These are phyloP conservation scores for Allomyces macrogynus DNA, from an alignment of 192 early-diverging fungal genomes.

Conservation along the genomic window DNA sequence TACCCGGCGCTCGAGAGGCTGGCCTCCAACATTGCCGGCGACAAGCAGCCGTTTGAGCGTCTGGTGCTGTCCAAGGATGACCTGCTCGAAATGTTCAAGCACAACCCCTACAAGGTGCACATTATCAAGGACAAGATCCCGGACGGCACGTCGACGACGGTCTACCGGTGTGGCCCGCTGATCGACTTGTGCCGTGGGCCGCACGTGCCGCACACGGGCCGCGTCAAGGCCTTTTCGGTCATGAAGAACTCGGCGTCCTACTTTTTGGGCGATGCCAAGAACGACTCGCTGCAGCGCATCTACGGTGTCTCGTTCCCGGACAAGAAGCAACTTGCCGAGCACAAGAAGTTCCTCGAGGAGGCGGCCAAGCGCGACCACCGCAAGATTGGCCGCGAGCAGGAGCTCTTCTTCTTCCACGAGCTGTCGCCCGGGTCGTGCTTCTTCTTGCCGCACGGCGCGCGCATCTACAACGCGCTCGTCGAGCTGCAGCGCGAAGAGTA, in stretches of 20 bases:
- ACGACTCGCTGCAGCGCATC: constrained; percentile 94
- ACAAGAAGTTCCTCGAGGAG: constrained; percentile 88
- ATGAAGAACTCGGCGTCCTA: constrained; percentile 96
- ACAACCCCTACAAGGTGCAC: constrained; percentile 95
- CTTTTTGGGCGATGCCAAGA: constrained; percentile 90
- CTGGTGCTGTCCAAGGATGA: constrained; percentile 70
- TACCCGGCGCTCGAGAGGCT: constrained; percentile 72
- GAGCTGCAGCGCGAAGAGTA: constrained; percentile 59
- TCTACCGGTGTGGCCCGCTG: constrained; percentile 94
- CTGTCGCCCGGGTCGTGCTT: constrained; percentile 82
- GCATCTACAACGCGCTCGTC: constrained; percentile 88
- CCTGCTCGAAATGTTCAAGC: constrained; percentile 90
- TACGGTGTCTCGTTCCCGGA: constrained; percentile 99
- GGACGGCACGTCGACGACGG: constrained; percentile 82
- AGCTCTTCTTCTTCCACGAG: constrained; percentile 96
- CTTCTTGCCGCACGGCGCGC: constrained; percentile 86
- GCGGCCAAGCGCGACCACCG: constrained; percentile 91
- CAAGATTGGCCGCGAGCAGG: constrained; percentile 91
- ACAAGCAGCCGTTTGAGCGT: constrained; percentile 88
- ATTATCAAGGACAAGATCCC: constrained; percentile 81
- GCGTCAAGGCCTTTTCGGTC: constrained; percentile 79
- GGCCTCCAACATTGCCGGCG: constrained; percentile 70
- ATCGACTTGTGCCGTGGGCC: constrained; percentile 95
- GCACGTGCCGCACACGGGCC: constrained; percentile 83
- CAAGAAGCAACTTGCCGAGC: constrained; percentile 87